phyloP scores from a whole-genome alignment of 176 grass and related monocot genomes.

The Triticum turgidum region DNA sequence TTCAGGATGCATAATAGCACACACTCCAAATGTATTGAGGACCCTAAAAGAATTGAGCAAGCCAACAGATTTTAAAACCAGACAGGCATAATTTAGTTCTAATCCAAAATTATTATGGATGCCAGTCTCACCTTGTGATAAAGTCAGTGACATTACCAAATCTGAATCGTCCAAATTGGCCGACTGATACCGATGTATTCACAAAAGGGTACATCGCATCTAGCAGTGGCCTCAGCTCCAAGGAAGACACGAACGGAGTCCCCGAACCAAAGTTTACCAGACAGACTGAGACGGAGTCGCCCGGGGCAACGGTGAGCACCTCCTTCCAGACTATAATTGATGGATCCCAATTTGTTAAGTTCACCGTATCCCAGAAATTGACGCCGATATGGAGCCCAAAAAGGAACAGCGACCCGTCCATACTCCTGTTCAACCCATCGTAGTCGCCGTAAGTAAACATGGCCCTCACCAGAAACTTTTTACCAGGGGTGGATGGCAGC shows the following conservation, averaged over 20 bases:
- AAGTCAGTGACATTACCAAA: not conserved
- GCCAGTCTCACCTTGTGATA: not conserved
- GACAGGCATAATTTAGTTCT: no score
- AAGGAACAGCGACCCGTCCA: not conserved
- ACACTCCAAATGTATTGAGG: no score
- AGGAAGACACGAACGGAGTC: not conserved
- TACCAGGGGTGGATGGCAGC: not conserved
- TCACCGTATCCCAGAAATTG: slow-evolving; percentile 8
- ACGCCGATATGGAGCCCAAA: slow-evolving; percentile 22
- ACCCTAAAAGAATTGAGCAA: no score
- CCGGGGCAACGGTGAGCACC: not conserved
- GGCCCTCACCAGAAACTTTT: not conserved
- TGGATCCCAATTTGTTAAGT: not conserved
- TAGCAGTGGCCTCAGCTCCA: not conserved
- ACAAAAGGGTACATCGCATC: not conserved
- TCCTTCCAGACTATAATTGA: rapidly evolving
- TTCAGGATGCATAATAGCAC: no score
- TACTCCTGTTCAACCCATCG: not conserved
- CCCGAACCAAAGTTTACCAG: not conserved
- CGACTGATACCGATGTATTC: not conserved
- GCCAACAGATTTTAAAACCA: no score
- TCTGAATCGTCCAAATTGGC: not conserved
- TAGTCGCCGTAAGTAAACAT: slow-evolving; percentile 4
- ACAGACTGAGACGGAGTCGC: not conserved
- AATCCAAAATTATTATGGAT: no score